Conservation (phyloP, 371 early-diverging fungal genomes). For the Mortierella sp. region DNA sequence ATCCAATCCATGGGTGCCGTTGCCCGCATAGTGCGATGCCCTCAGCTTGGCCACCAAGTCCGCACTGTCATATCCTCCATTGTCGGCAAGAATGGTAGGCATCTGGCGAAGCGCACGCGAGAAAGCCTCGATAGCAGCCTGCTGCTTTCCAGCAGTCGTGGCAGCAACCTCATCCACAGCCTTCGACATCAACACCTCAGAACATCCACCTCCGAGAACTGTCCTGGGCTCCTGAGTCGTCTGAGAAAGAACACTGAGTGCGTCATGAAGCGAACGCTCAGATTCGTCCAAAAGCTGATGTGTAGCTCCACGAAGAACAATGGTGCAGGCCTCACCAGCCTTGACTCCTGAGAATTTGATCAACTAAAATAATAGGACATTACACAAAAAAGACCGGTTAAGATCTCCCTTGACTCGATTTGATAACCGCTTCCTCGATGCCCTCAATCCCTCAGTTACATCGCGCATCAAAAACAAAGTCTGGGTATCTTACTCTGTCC, state of each 20-base stretch:
- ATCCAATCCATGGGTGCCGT: conserved; percentile 88
- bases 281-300: conserved; percentile 99
- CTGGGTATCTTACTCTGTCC: conserved; percentile 72
- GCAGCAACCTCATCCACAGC: conserved; percentile 95
- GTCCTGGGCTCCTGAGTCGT: conserved; percentile 96
- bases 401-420: too few relatives aligned
- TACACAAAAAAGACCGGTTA: not conserved
- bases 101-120: conserved; percentile 97
- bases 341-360: conserved; percentile 98
- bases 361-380: conserved; percentile 55
- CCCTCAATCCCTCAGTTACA: too few relatives aligned
- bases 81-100: conserved; percentile 98
- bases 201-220: conserved; percentile 97
- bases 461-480: conserved; percentile 3
- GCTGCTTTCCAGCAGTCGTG: conserved; percentile 93
- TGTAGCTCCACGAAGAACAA: conserved; percentile 98
- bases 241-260: conserved; percentile 97
- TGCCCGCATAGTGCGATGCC: conserved; percentile 92
- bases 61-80: conserved; percentile 98
- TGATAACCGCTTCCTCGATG: too few relatives aligned
- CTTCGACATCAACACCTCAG: conserved; percentile 98
- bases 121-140: conserved; percentile 98
- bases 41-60: conserved; percentile 93
- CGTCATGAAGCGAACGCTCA: conserved; percentile 99
- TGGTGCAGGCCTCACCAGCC: conserved; percentile 97